Percentiles rank a stretch among this genome's conserved stretches.
phyloP scores from a whole-genome alignment of 108 stramenopile genomes.

The Nitzschia inconspicua region DNA sequence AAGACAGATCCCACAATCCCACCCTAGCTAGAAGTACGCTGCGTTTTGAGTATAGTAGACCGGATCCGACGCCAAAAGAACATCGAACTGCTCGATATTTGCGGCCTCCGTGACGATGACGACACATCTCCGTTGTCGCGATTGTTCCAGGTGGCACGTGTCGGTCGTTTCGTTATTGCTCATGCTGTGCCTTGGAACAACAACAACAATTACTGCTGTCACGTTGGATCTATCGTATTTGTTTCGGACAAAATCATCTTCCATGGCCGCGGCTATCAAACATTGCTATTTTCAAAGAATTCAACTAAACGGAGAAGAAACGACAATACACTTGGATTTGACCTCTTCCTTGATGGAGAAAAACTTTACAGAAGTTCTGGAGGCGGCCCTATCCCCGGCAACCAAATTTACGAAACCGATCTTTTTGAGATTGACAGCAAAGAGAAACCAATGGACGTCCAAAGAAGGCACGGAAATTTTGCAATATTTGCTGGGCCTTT shows the following conservation, averaged over 20 bases:
- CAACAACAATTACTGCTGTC: too few relatives aligned
- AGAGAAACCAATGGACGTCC: constrained; percentile 12
- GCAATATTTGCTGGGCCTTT: neutral
- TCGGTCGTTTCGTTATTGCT: too few relatives aligned
- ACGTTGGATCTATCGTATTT: constrained; percentile 16
- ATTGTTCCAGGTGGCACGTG: too few relatives aligned
- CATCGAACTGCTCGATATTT: too few relatives aligned
- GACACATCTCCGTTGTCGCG: too few relatives aligned
- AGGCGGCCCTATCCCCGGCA: neutral
- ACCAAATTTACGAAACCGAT: neutral
- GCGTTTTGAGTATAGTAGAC: too few relatives aligned
- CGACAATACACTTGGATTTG: constrained; percentile 24
- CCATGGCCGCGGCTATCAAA: constrained; percentile 1
- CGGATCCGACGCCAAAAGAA: too few relatives aligned
- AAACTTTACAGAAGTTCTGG: constrained; percentile 12
- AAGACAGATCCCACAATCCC: too few relatives aligned
- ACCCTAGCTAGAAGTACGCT: too few relatives aligned
- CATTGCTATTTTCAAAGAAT: neutral
- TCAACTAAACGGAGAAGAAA: neutral
- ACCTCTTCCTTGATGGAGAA: constrained; percentile 34
- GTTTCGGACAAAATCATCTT: constrained; percentile 3
- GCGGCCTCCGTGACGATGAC: too few relatives aligned
- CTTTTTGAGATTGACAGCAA: constrained; percentile 1
- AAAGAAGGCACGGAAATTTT: constrained; percentile 8
- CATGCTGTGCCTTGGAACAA: too few relatives aligned